Evolutionary conservation across 768 basidiomycete species (phyloP).

Genomic region (Cystobasidiopsis lactophilus): DNA sequence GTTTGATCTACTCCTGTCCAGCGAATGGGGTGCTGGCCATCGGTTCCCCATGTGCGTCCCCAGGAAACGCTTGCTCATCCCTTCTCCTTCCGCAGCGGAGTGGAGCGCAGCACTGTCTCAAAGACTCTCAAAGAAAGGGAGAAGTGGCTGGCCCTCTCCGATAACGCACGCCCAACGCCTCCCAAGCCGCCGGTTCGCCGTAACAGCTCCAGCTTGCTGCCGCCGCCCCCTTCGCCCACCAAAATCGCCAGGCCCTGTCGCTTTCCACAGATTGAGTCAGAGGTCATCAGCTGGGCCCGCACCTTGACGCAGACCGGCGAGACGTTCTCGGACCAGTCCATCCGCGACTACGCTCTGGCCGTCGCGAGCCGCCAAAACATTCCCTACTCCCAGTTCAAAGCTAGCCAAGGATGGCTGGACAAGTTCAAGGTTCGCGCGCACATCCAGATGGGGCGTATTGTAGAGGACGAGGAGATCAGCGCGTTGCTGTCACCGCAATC

Average conservation of each 20-base stretch:
- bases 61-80: no score
- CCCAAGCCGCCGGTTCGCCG: not conserved
- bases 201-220: not conserved
- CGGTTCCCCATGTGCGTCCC: no score
- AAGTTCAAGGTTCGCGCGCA: constrained; percentile 69
- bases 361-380: constrained; percentile 33
- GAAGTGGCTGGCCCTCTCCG: constrained; percentile 39
- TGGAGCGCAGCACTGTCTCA: constrained; percentile 81
- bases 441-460: constrained; percentile 25
- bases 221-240: constrained; percentile 19
- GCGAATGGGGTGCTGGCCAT: not conserved
- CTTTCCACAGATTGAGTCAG: constrained; percentile 48
- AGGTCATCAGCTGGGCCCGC: constrained; percentile 12
- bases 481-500: no score
- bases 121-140: constrained; percentile 69
- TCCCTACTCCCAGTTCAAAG: constrained; percentile 55
- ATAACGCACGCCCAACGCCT: not conserved
- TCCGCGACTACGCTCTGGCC: constrained; percentile 45
- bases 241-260: constrained; percentile 41
- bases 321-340: constrained; percentile 42
- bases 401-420: constrained; percentile 77
- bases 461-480: not conserved
- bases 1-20: not conserved
- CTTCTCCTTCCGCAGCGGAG: constrained; percentile 24
- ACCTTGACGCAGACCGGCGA: constrained; percentile 9